Base-by-base conservation (phyloP, 345 rosid species). In the Dipteronia dyeriana region DNA sequence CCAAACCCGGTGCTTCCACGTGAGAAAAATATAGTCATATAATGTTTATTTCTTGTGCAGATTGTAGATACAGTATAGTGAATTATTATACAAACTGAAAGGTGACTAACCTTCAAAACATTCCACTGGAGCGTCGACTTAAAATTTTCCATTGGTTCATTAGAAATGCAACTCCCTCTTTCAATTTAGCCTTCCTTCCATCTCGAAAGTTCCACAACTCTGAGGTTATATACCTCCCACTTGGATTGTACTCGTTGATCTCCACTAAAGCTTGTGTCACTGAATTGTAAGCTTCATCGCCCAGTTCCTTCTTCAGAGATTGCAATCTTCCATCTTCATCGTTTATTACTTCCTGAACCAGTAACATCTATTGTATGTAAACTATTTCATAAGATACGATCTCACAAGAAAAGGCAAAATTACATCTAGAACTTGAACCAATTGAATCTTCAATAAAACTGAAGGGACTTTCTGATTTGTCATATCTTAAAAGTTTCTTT, bases 221-320 rank as follows among this genome's bases (percentile, higher is more conserved):
- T 1, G 94, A 87, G 79, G 79, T 87, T 62, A 92, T 82, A 71
- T 92, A 95, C 77, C 95, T 89, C 76, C 98, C 99, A 77, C 99
- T 95, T 0, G 99, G 96, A 74, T 95, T 95, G 86, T 90, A 90
- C 71, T 95, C 98, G 57, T 93, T 92, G 77, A 93, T 87, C 82
- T 95, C 93, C 80, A 60, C 85, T 80, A 93, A 81, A 61, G 99
- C 88, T 49, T 86, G 76, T 22, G 84, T 71, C 56, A 95, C 98
- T 10, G 94, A 88, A 62, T 81, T 80, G 80, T 81, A 91, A 23
- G 81, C 94, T 70, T 87, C 90, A 14, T 82, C 80, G 45, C 96
- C 97, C 74, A 89, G 17, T 69, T 94, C 91, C 25, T 76, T 62
- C 89, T 68, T 87, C 84, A 96, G 77, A 17, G 78, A 81, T 76